These are phyloP conservation scores for Nicotiana attenuata DNA, from an alignment of 257 asterid genomes.

Conservation along the genomic window DNA sequence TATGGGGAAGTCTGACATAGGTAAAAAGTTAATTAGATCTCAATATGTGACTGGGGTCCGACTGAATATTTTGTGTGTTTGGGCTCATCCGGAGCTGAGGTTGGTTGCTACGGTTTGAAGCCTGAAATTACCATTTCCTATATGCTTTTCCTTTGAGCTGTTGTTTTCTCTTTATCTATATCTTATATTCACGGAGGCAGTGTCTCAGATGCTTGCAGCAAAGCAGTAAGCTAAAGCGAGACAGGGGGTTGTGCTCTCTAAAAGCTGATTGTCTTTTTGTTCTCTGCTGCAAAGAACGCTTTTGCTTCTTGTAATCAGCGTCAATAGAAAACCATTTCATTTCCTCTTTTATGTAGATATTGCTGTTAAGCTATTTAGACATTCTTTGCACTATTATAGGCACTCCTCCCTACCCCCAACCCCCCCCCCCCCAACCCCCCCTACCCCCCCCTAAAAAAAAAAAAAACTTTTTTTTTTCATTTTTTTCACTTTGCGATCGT, in stretches of 20 bases:
- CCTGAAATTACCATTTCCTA: not conserved
- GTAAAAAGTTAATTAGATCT: not conserved
- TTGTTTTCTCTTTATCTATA: not conserved
- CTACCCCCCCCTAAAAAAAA: no score
- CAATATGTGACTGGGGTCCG: not conserved
- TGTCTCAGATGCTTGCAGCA: not conserved
- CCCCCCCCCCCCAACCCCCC: no score
- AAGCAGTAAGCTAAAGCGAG: not conserved
- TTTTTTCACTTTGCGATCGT: no score
- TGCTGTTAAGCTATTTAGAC: no score
- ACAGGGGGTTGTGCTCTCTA: not conserved
- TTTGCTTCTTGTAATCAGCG: not conserved
- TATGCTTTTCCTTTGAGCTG: not conserved
- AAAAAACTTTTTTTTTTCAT: no score
- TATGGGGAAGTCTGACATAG: not conserved
- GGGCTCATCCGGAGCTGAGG: not conserved
- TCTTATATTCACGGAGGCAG: not conserved
- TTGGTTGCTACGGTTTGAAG: not conserved
- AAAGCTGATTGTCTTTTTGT: not conserved
- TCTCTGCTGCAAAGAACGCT: not conserved
- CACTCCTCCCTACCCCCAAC: no score
- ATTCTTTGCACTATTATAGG: no score
- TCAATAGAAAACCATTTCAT: no score
- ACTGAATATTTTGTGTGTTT: slow-evolving; percentile 1
- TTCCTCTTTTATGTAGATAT: no score